Conservation (phyloP, 768 basidiomycete genomes). For the Crepidotus variabilis region DNA sequence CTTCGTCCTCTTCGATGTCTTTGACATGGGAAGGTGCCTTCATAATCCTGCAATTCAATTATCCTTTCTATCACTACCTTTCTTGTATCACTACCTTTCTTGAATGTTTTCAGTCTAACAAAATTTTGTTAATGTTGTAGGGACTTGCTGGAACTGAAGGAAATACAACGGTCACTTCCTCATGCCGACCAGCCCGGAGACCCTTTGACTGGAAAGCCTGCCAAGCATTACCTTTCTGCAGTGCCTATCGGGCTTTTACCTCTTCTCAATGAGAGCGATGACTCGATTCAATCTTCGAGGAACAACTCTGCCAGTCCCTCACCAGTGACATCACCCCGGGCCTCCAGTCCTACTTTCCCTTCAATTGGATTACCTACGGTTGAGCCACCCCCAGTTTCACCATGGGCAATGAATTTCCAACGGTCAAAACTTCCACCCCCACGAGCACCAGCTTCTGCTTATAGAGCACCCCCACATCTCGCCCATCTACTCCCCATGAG, state of each 20-base stretch:
- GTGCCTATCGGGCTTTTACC: constrained; percentile 68
- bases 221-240: constrained; percentile 38
- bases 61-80: neutral
- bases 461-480: constrained; percentile 19
- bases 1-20: constrained; percentile 2
- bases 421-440: constrained; percentile 9
- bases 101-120: constrained; percentile 1
- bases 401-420: constrained; percentile 16
- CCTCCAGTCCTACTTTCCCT: constrained; percentile 6
- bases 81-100: constrained; percentile 10
- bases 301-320: constrained; percentile 4
- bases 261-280: constrained; percentile 23
- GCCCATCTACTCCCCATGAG: constrained; percentile 25
- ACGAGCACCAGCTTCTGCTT: constrained; percentile 9
- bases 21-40: neutral
- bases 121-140: constrained; percentile 25
- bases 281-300: neutral
- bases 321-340: constrained; percentile 6
- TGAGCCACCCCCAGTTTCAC: constrained; percentile 1
- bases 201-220: constrained; percentile 34
- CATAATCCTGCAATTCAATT: neutral
- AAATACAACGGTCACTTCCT: constrained; percentile 63
- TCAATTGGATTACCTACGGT: neutral
- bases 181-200: constrained; percentile 50
- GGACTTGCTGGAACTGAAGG: constrained; percentile 66